A percentile compares a stretch with the other conserved stretches of the same genome.
Conservation (phyloP, 306 rosid species). For the Sicyos edulis region DNA sequence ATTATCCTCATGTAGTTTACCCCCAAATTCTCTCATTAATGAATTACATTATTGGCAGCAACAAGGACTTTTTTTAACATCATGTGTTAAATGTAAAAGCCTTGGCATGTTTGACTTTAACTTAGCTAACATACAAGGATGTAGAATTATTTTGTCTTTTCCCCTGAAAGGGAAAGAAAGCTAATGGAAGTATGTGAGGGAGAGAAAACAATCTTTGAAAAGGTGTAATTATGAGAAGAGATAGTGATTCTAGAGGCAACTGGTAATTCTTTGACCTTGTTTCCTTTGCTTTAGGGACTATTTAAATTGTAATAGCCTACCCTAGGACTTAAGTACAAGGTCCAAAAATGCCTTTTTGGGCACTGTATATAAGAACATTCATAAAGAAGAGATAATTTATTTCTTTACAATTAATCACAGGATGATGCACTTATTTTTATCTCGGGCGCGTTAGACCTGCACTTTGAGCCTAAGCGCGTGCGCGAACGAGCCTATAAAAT, state of each 20-base stretch:
- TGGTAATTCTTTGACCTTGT: constrained; percentile 14
- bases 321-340: too few relatives aligned
- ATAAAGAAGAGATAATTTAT: too few relatives aligned
- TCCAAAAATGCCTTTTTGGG: too few relatives aligned
- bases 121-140: constrained; percentile 2
- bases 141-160: constrained; percentile 5
- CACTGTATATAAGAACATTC: too few relatives aligned
- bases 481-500: background rate
- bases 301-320: background rate
- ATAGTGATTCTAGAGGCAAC: constrained; percentile 13
- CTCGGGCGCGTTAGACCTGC: too few relatives aligned
- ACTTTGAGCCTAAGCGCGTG: too few relatives aligned
- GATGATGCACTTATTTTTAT: too few relatives aligned
- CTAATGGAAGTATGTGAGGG: background rate
- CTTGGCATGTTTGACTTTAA: constrained; percentile 18
- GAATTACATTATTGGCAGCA: too few relatives aligned
- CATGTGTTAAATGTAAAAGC: background rate
- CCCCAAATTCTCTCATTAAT: too few relatives aligned
- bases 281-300: constrained; percentile 1
- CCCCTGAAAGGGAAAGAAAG: constrained; percentile 5
- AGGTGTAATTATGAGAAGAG: constrained; percentile 12
- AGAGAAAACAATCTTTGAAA: constrained; percentile 12
- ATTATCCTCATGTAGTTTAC: too few relatives aligned
- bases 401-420: too few relatives aligned
- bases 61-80: too few relatives aligned